Evolutionary conservation across 345 rosid species (phyloP).

Genomic region (Cochlearia excelsa): DNA sequence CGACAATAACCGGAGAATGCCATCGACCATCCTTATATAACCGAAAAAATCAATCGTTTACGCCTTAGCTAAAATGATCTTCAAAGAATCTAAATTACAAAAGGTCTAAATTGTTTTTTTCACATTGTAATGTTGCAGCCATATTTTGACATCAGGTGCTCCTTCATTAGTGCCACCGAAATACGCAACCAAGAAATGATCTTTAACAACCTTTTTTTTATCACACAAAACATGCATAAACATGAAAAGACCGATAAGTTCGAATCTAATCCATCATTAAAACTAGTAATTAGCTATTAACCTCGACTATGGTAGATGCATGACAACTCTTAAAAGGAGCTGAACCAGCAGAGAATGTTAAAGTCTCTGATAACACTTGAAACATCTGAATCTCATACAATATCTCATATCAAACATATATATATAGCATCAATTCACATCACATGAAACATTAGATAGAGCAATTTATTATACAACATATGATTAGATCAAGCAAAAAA

Average conservation of each 20-base stretch:
- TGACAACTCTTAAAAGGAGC: slow-evolving; percentile 86
- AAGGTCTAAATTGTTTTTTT: neutral
- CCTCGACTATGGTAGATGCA: slow-evolving; percentile 90
- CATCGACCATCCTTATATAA: slow-evolving; percentile 61
- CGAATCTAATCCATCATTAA: neutral
- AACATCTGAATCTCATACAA: slow-evolving; percentile 22
- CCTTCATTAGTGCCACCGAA: slow-evolving; percentile 35
- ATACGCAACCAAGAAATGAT: slow-evolving; percentile 74
- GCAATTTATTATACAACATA: neutral
- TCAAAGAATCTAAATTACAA: neutral
- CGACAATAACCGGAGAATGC: slow-evolving; percentile 52
- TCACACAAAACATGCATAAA: neutral
- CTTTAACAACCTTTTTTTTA: slow-evolving; percentile 47
- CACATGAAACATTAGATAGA: neutral
- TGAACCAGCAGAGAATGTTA: slow-evolving; percentile 62
- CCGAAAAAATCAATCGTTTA: no score
- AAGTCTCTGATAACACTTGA: slow-evolving; percentile 49
- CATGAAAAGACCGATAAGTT: neutral
- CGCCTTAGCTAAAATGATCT: no score
- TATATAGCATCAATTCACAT: neutral
- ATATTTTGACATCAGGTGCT: slow-evolving; percentile 42
- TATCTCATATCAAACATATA: neutral
- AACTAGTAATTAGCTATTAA: slow-evolving; percentile 23
- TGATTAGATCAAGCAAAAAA: neutral
- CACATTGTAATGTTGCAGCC: slow-evolving; percentile 52